Evolutionary conservation across 2,329 filamentous ascomycete genomes (phyloP).

Genomic region (Stenocarpella maydis): DNA sequence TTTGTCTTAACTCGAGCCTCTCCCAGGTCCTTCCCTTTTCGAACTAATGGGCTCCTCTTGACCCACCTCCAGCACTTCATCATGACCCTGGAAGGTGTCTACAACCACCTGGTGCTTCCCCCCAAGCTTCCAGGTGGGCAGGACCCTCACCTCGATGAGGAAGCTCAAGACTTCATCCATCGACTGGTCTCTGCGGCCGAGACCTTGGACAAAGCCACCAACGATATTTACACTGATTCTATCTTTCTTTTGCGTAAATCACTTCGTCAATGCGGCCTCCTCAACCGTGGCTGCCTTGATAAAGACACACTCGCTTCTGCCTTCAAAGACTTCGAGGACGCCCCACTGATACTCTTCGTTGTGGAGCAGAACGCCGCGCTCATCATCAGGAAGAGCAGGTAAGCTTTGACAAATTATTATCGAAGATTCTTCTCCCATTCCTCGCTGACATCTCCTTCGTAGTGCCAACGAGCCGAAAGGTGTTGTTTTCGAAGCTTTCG

Average conservation of each 20-base stretch:
- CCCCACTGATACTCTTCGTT: constrained; percentile 18
- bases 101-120: constrained; percentile 51
- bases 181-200: constrained; percentile 31
- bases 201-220: neutral
- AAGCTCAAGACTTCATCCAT: constrained; percentile 40
- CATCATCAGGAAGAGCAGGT: constrained; percentile 5
- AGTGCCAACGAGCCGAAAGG: neutral
- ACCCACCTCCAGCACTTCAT: neutral
- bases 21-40: neutral
- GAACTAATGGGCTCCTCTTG: neutral
- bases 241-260: neutral
- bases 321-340: neutral
- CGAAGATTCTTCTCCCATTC: neutral
- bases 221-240: neutral
- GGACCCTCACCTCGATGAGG: constrained; percentile 40
- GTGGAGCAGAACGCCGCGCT: constrained; percentile 30
- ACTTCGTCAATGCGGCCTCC: neutral
- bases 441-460: neutral
- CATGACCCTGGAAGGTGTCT: constrained; percentile 29
- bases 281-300: constrained; percentile 29
- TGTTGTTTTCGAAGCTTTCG: constrained; percentile 50
- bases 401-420: neutral
- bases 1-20: neutral
- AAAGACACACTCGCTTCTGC: constrained; percentile 1
- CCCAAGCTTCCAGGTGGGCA: constrained; percentile 45